phyloP scores from a whole-genome alignment of 129 eudicot genomes.

The Silybum marianum region DNA sequence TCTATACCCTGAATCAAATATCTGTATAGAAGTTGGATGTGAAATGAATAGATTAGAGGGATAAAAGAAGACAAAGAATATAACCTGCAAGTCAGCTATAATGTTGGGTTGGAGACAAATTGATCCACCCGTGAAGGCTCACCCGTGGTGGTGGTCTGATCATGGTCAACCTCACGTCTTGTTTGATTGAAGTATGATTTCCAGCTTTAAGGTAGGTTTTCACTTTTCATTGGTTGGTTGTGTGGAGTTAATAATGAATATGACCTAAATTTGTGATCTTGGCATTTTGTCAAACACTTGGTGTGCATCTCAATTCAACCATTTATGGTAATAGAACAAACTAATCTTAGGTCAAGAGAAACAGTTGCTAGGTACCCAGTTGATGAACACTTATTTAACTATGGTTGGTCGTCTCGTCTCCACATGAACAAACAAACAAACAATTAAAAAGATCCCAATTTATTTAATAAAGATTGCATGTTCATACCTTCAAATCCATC shows the following conservation, averaged over 20 bases:
- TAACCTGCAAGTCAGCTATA: conserved; percentile 19
- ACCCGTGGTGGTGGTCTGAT: conserved; percentile 29
- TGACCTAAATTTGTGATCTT: neutral
- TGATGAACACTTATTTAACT: conserved; percentile 8
- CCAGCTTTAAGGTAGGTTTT: neutral
- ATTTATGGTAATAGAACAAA: neutral
- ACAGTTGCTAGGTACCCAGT: neutral
- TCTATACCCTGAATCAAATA: too few species aligned
- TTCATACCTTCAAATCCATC: neutral
- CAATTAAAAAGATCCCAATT: neutral
- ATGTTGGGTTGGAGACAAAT: conserved; percentile 21
- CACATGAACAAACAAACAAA: neutral
- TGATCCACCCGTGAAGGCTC: conserved; percentile 27
- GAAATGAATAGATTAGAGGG: conserved; percentile 18
- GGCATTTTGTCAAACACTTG: conserved; percentile 24
- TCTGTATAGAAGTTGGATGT: conserved; percentile 12
- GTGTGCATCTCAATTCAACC: conserved; percentile 3
- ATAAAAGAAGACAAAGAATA: conserved; percentile 22
- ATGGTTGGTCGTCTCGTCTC: neutral
- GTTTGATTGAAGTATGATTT: neutral
- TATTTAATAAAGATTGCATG: conserved; percentile 20
- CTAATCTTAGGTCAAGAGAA: neutral
- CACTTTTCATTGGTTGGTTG: conserved; percentile 1
- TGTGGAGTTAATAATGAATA: conserved; percentile 1
- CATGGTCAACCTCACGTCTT: conserved; percentile 3